phyloP scores from a whole-genome alignment of 1,284 basidiomycete species.

The Apiotrichum gracile region DNA sequence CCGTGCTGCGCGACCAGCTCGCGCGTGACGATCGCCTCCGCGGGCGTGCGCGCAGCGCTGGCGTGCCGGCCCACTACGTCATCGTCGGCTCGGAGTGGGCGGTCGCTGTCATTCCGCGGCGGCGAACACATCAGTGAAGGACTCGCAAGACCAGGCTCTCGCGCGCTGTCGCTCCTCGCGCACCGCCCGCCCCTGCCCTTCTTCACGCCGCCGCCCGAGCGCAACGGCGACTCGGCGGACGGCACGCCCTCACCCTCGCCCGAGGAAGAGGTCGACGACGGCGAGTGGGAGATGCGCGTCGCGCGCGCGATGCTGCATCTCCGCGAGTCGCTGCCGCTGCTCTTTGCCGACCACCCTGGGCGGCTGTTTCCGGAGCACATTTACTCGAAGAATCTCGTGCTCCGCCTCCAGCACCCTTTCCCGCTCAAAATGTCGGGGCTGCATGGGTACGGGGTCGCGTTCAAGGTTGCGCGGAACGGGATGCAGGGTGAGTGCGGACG shows the following conservation, averaged over 20 bases:
- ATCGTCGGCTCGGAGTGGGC: too few species aligned
- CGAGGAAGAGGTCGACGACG: slow-evolving; percentile 42
- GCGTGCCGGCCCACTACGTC: not conserved
- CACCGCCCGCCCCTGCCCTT: slow-evolving; percentile 18
- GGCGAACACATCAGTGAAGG: not conserved
- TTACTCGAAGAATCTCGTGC: slow-evolving; percentile 35
- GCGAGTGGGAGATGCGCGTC: slow-evolving; percentile 46
- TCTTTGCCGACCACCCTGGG: slow-evolving; percentile 33
- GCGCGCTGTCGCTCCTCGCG: not conserved
- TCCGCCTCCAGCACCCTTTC: slow-evolving; percentile 41
- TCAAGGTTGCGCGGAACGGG: slow-evolving; percentile 41
- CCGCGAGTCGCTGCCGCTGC: slow-evolving; percentile 40
- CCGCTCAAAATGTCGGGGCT: slow-evolving; percentile 43
- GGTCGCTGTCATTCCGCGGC: too few species aligned
- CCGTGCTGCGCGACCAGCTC: slow-evolving; percentile 4
- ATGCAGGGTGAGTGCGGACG: slow-evolving; percentile 43
- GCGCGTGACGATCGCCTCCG: not conserved
- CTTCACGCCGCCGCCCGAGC: slow-evolving; percentile 18
- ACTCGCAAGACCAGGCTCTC: not conserved
- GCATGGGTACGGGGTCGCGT: slow-evolving; percentile 39
- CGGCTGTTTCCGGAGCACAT: slow-evolving; percentile 42
- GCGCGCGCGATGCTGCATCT: slow-evolving; percentile 45
- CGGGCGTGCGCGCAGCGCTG: not conserved
- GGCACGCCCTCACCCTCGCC: slow-evolving; percentile 13
- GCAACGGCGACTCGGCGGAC: slow-evolving; percentile 21